Percentiles rank a stretch among this genome's conserved stretches.
These are phyloP conservation scores for Gymnopus androsaceus DNA, from an alignment of 1,284 basidiomycete species.

Conservation along the genomic window DNA sequence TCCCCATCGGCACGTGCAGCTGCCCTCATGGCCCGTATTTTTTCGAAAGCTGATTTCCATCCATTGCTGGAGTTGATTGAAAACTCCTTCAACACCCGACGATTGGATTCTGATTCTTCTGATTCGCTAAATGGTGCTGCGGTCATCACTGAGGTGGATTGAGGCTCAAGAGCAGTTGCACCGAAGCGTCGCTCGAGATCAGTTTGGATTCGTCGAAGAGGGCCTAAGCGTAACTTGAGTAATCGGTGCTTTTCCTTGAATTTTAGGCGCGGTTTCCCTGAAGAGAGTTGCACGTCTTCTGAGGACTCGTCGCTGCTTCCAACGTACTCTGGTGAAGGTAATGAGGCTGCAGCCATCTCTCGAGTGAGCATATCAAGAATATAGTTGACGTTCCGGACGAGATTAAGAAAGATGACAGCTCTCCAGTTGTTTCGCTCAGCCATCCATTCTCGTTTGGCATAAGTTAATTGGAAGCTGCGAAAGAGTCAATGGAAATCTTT, in stretches of 20 bases:
- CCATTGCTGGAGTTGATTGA: conserved; percentile 59
- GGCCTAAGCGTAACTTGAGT: conserved; percentile 57
- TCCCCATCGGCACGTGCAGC: conserved; percentile 17
- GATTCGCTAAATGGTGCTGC: conserved; percentile 38
- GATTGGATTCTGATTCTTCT: conserved; percentile 21
- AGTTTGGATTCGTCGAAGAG: conserved; percentile 55
- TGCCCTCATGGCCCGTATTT: conserved; percentile 35
- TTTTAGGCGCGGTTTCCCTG: conserved; percentile 41
- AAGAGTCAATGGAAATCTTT: conserved; percentile 7
- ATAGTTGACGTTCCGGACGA: conserved; percentile 62
- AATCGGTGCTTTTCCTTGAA: conserved; percentile 65
- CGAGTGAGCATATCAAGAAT: conserved; percentile 58
- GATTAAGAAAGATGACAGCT: conserved; percentile 72
- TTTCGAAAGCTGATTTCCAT: conserved; percentile 61
- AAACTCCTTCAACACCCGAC: conserved; percentile 47
- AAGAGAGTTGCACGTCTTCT: conserved; percentile 35
- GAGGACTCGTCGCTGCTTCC: conserved; percentile 36
- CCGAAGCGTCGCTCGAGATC: conserved; percentile 65
- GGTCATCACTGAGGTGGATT: conserved; percentile 36
- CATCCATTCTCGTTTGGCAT: conserved; percentile 65
- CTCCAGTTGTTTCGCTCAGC: conserved; percentile 73
- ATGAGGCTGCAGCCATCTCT: conserved; percentile 49
- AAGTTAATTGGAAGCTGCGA: conserved; percentile 71
- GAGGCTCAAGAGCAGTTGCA: conserved; percentile 51
- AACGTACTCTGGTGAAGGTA: conserved; percentile 23